Evolutionary conservation across 768 basidiomycete genomes (phyloP), one percentile per base, ranked within the genome.

Genomic region (Naganishia randhawae): DNA sequence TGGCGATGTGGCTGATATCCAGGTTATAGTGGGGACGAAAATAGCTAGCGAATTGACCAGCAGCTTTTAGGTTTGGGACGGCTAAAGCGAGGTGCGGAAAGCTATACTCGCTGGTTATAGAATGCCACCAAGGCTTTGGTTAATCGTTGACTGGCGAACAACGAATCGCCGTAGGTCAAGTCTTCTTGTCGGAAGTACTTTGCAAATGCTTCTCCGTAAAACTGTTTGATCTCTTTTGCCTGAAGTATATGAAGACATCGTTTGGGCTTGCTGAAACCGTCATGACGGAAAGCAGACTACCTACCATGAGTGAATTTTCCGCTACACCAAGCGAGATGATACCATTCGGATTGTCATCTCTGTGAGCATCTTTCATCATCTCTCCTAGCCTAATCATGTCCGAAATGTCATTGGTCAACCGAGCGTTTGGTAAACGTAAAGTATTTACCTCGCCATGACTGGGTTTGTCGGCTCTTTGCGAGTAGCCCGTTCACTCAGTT

Each of bases 311-410:
- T 65, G 75, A 74, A 53, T 78, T 77, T 68, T 77, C 77, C 7
- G 77, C 76, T 11, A 78, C 75, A 3, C 76, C 74, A 8, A 78
- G 62, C 0, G 76, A 77, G 7, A 78, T 73, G 68, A 78, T 78
- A 1, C 77, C 77, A 33, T 69, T 73, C 4, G 77, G 77, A 52
- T 78, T 78, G 8, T 69, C 71, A 17, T 72, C 69, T 52, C 72
- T 71, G 54, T 75, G 66, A 32, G 72, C 72, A 32, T 76, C 72
- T 72, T 25, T 39, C 57, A 61, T 61, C 57, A 61, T 61, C n/a
- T 61, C 57, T 35, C 57, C 57, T 25, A 61, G 33, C 17, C 57
- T 61, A 41, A 6, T 4, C 3, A 29, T 10, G 9, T 11, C 11
- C 11, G 51, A 25, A 14, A 29, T 4, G 4, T 8, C 6, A 53